Percentiles rank a stretch among this genome's conserved stretches.
These are phyloP conservation scores for Ambrosiella beaveri DNA, from an alignment of 2,329 filamentous ascomycete genomes.

Conservation along the genomic window DNA sequence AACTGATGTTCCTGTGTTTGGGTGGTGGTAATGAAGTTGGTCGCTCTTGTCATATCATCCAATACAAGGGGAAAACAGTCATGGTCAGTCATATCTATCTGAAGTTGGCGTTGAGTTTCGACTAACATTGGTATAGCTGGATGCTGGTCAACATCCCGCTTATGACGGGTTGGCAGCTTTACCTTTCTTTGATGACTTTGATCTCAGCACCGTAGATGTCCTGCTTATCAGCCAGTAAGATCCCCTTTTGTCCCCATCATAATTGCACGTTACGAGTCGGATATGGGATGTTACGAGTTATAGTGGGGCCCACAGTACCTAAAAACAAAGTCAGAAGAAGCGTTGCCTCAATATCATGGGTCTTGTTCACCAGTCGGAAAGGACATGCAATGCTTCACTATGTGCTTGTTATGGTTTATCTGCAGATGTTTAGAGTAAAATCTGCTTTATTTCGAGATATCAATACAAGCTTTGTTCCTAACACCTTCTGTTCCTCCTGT, in stretches of 20 bases:
- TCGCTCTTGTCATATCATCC: constrained; percentile 89
- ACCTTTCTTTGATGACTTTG: constrained; percentile 97
- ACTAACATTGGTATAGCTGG: constrained; percentile 38
- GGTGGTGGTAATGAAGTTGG: constrained; percentile 96
- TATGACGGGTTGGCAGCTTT: constrained; percentile 87
- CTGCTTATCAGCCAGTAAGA: constrained; percentile 98
- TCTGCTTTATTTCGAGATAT: constrained; percentile 1
- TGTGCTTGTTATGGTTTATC: neutral
- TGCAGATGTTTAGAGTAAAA: neutral
- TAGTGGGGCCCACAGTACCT: neutral
- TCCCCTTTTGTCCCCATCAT: constrained; percentile 10
- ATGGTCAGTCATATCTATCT: constrained; percentile 45
- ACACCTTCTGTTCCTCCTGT: neutral
- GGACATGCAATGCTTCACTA: neutral
- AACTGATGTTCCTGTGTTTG: constrained; percentile 83
- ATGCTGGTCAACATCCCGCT: constrained; percentile 90
- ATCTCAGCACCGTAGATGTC: constrained; percentile 90
- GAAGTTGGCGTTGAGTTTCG: constrained; percentile 5
- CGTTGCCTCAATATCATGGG: neutral
- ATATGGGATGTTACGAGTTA: neutral
- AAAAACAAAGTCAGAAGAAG: neutral
- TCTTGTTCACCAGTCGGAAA: neutral
- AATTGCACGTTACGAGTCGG: neutral
- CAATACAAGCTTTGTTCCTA: constrained; percentile 9
- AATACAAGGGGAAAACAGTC: constrained; percentile 98